These are phyloP conservation scores for Barnettozyma botsteinii DNA, from an alignment of 805 yeast species.

Conservation along the genomic window DNA sequence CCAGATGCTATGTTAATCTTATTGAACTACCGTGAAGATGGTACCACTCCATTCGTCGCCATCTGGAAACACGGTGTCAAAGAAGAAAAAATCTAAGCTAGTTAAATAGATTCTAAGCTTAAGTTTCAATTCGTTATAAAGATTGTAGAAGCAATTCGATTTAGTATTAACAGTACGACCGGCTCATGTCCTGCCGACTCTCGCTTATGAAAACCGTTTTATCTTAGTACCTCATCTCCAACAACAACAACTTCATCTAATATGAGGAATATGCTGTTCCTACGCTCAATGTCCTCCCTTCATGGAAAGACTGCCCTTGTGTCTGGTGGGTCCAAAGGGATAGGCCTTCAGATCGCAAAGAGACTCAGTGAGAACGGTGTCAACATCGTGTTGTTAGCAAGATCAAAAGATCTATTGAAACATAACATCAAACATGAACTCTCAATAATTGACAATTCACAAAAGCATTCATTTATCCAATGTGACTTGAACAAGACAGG, in stretches of 20 bases:
- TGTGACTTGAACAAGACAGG: conserved; percentile 16
- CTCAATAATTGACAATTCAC: conserved; percentile 7
- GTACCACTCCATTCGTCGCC: conserved; percentile 94
- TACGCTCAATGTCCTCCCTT: conserved; percentile 2
- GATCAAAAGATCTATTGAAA: conserved; percentile 36
- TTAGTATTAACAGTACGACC: neutral
- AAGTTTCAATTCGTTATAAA: neutral
- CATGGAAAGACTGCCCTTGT: conserved; percentile 40
- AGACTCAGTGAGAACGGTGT: conserved; percentile 47
- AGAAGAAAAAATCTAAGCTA: conserved; percentile 78
- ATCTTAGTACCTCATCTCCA: no score
- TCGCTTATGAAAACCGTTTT: no score
- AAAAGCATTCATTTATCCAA: conserved; percentile 16
- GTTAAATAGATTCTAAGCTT: no score
- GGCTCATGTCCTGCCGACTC: neutral
- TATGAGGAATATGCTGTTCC: conserved; percentile 3
- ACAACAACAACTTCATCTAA: no score
- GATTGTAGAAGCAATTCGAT: neutral
- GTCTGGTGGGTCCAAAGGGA: conserved; percentile 69
- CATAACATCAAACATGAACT: conserved; percentile 17
- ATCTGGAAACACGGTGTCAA: conserved; percentile 98
- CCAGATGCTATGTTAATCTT: conserved; percentile 98
- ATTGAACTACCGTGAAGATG: conserved; percentile 99
- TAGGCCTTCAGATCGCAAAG: conserved; percentile 54
- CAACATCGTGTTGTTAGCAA: conserved; percentile 44